Evolutionary conservation across 164 flowering plant species (phyloP).

Genomic region (Saururus chinensis): DNA sequence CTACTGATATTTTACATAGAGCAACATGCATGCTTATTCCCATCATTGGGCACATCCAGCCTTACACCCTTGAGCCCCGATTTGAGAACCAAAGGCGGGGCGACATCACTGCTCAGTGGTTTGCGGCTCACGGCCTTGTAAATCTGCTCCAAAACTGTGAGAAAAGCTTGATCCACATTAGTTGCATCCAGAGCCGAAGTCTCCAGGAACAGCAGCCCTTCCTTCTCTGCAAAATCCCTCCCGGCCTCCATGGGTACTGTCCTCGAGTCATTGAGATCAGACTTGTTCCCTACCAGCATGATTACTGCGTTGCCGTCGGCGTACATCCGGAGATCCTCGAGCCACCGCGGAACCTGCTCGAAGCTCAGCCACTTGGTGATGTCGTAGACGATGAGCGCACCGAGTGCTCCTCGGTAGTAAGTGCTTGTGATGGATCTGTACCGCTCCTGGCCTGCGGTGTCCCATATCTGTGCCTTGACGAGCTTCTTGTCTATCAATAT

Average conservation of each 20-base stretch:
- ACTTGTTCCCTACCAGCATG: constrained; percentile 41
- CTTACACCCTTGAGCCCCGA: constrained; percentile 4
- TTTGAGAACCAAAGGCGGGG: constrained; percentile 5
- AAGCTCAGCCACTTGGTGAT: constrained; percentile 9
- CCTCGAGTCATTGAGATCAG: constrained; percentile 28
- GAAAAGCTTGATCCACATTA: constrained; percentile 33
- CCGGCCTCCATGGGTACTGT: constrained; percentile 28
- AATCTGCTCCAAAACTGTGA: constrained; percentile 25
- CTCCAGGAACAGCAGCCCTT: constrained; percentile 39
- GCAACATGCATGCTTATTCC: not conserved
- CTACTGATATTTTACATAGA: too few relatives aligned
- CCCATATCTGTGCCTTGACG: constrained; percentile 20
- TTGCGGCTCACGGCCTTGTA: constrained; percentile 27
- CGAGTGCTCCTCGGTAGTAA: constrained; percentile 15
- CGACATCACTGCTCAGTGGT: not conserved
- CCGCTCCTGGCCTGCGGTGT: constrained; percentile 18
- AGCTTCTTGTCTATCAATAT: constrained; percentile 9
- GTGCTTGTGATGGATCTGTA: constrained; percentile 14
- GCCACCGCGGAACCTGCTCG: constrained; percentile 11
- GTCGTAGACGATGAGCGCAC: constrained; percentile 12
- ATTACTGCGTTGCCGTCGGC: constrained; percentile 30
- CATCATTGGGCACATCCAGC: constrained; percentile 3
- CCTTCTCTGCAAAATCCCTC: constrained; percentile 27
- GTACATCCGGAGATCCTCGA: constrained; percentile 15
- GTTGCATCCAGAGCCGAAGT: constrained; percentile 41